Base-by-base conservation (phyloP, 768 basidiomycete genomes). In the Scleroderma citrinum region DNA sequence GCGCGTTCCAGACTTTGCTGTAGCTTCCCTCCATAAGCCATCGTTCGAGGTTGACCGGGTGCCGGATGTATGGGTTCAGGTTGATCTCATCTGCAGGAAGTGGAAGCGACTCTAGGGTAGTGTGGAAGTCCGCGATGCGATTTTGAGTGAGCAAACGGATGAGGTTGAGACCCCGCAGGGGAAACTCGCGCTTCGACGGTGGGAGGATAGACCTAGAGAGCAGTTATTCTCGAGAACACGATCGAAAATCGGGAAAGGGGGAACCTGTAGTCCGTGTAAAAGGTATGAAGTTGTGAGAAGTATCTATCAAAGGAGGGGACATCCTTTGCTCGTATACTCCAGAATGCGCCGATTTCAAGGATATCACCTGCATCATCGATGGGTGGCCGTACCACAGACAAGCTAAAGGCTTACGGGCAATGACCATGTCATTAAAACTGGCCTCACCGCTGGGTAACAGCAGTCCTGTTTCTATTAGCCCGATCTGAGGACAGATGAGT, bases 11-110 rank as follows among this genome's bases (percentile, higher is more conserved):
- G 11, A 97, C 95, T 66, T 95, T 95, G 69, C 90, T 92, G 67
- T 98, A 99, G 59, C 87, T 88, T 34, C 95, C 95, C 66, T 98
- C 95, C 95, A 99, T 99, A 39, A 98, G 77, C 90, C 94, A 97
- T 44, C 88, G 77, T 66, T 99, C 95, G 52, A 94, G 81, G 64
- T 93, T 89, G 49, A 93, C 85, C 12, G 91, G 89, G 64, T 92
- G 92, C 46, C 79, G 76, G 60, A 93, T 82, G 63, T 75, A 91
- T 6, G 82, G 78, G 64, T 87, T 87, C 29, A 80, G 74, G 26
- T 74, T 70, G 52, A 85, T 82, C 39, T 76, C 76, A 54, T 85
- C 83, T 0, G 86, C 81, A 36, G 81, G 78, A 31, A 81, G 64
- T 2, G 84, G 83, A 26, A 99, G 79, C 32, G 90, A 88, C 66